Conservation (phyloP, 1,139 yeast species). For the Zygosaccharomyces sapae region DNA sequence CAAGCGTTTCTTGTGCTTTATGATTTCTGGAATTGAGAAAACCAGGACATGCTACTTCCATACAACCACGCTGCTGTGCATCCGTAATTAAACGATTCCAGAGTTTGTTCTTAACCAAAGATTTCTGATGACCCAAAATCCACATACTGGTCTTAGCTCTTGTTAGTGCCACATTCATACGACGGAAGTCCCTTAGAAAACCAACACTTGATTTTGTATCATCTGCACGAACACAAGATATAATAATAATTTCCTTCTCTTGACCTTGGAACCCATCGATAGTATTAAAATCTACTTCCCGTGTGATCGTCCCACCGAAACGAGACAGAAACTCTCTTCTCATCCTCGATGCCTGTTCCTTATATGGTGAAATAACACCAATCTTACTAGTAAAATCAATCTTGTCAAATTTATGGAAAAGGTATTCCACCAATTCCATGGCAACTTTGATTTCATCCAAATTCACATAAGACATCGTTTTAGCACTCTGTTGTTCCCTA, state of each 20-base stretch:
- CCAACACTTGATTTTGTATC: constrained; percentile 60
- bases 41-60: constrained; percentile 36
- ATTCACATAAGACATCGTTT: constrained; percentile 69
- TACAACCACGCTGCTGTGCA: constrained; percentile 50
- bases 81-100: constrained; percentile 67
- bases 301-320: constrained; percentile 60
- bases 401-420: constrained; percentile 48
- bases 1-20: constrained; percentile 14
- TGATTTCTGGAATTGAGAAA: constrained; percentile 30
- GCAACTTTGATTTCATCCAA: constrained; percentile 68
- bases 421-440: constrained; percentile 57
- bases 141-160: constrained; percentile 90
- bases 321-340: constrained; percentile 51
- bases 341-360: constrained; percentile 70
- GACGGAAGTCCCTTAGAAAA: constrained; percentile 78
- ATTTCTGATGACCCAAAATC: constrained; percentile 76
- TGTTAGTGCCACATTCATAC: constrained; percentile 94
- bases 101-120: constrained; percentile 57
- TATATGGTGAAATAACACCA: constrained; percentile 93
- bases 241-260: constrained; percentile 87
- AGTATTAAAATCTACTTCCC: constrained; percentile 82
- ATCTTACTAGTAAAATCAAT: constrained; percentile 64
- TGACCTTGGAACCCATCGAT: constrained; percentile 99
- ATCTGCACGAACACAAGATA: constrained; percentile 92
- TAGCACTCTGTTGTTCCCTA: constrained; percentile 57